Conservation (phyloP, 139 green algal species). For the Desmodesmus armatus region DNA sequence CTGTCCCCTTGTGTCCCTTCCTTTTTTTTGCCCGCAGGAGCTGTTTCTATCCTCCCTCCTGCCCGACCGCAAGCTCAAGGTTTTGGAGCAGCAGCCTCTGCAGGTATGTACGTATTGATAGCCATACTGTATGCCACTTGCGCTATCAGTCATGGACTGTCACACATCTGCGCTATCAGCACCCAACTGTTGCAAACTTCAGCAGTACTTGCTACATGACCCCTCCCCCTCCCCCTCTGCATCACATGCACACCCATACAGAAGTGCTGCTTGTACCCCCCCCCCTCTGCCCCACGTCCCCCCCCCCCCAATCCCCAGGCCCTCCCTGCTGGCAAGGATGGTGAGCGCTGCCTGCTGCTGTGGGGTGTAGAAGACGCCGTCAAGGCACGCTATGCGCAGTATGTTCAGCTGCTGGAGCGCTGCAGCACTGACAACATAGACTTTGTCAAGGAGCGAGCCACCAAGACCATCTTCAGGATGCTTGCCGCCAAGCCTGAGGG, state of each 20-base stretch:
- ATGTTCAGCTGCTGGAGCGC: constrained; percentile 77
- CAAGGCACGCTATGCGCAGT: constrained; percentile 76
- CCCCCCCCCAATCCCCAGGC: too few species aligned
- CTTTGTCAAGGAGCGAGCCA: constrained; percentile 56
- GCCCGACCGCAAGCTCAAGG: constrained; percentile 88
- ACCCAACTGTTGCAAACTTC: too few species aligned
- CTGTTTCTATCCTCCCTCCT: constrained; percentile 87
- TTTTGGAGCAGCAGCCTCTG: constrained; percentile 74
- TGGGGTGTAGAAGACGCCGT: constrained; percentile 89
- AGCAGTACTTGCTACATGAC: too few species aligned
- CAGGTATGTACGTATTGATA: too few species aligned
- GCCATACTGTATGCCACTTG: too few species aligned
- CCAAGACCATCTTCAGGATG: constrained; percentile 67
- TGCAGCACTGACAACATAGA: constrained; percentile 82
- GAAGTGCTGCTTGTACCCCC: too few species aligned
- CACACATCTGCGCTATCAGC: too few species aligned
- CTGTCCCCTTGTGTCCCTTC: background rate
- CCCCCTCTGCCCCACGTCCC: too few species aligned
- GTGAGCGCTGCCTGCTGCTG: constrained; percentile 76
- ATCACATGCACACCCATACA: too few species aligned
- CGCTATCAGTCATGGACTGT: too few species aligned
- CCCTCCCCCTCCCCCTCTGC: too few species aligned
- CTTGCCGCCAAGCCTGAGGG: constrained; percentile 79
- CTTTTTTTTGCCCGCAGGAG: constrained; percentile 54
- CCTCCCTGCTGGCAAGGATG: constrained; percentile 63